phyloP scores from a whole-genome alignment of 768 basidiomycete genomes.

The Serendipita indica region DNA sequence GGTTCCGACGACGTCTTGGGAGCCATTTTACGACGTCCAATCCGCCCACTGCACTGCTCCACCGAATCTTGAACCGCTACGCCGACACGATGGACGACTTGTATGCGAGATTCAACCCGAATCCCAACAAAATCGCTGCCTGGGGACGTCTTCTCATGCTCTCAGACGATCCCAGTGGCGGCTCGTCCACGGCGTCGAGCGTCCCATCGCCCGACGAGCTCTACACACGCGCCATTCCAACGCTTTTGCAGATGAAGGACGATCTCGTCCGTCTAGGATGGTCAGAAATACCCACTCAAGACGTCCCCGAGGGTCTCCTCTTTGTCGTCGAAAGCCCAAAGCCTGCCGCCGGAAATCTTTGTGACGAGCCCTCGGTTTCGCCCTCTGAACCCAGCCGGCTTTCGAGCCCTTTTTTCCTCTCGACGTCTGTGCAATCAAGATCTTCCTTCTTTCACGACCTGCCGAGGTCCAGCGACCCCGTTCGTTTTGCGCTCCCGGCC shows the following conservation, averaged over 20 bases:
- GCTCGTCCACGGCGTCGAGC: background rate
- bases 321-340: background rate
- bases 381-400: background rate
- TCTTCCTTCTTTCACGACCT: background rate
- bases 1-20: no score
- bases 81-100: conserved; percentile 5
- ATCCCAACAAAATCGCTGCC: conserved; percentile 3
- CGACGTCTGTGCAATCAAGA: background rate
- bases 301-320: background rate
- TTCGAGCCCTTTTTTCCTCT: background rate
- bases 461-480: background rate
- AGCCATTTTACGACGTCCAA: no score
- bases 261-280: background rate
- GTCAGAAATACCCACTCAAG: background rate
- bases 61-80: background rate
- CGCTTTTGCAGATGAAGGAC: background rate
- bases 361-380: background rate
- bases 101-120: conserved; percentile 2
- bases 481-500: conserved; percentile 1
- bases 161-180: background rate
- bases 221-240: conserved; percentile 5
- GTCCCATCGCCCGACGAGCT: background rate
- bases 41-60: background rate
- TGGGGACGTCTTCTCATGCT: conserved; percentile 1
- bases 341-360: background rate